Evolutionary conservation across 345 rosid species (phyloP), one percentile per base, ranked within the genome.

Genomic region (Populus davidiana): DNA sequence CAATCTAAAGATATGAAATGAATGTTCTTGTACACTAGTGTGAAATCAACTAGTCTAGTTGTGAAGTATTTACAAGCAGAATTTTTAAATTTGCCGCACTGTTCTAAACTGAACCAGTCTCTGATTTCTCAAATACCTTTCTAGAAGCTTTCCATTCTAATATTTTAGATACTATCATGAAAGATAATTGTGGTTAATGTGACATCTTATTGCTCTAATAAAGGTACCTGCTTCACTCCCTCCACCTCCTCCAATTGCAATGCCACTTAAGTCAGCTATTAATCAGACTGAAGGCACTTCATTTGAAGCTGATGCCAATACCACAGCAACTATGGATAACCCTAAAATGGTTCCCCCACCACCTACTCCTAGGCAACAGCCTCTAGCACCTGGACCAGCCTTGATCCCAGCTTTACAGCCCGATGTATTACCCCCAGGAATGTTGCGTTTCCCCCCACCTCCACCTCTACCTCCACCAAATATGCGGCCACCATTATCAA

Each of bases 401-500:
- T 47, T 86, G 81, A 68, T 88, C 47, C 87, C 87, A 66, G 74
- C 79, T 64, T 67, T 87, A 77, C 98, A 83, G 75, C 71, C 83
- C 20, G 97, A 92, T 81, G 83, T 85, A 69, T 82, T 87, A 71
- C 97, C 93, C 54, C 92, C 91, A 13, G 98, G 94, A 75, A 85
- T 95, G 78, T 78, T 87, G 35, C 89, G 82, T 74, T 90, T 91
- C 77, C 94, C 91, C 18, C 98, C 96, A 7, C 99, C 91, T 5
- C 94, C 93, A 6, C 98, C 91, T 5, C 94, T 92, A 27, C 93
- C 97, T 69, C 95, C 94, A n/a, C 92, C 88, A 10, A 86, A 85
- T 72, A 83, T 90, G 87, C 87, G 62, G 66, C 82, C 88, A 70
- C 86, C 87, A 16, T 63, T 87, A 76, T 69, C 89, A 78, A 81